phyloP scores from a whole-genome alignment of 805 yeast species.

The Zygosaccharomyces pseudorouxii region DNA sequence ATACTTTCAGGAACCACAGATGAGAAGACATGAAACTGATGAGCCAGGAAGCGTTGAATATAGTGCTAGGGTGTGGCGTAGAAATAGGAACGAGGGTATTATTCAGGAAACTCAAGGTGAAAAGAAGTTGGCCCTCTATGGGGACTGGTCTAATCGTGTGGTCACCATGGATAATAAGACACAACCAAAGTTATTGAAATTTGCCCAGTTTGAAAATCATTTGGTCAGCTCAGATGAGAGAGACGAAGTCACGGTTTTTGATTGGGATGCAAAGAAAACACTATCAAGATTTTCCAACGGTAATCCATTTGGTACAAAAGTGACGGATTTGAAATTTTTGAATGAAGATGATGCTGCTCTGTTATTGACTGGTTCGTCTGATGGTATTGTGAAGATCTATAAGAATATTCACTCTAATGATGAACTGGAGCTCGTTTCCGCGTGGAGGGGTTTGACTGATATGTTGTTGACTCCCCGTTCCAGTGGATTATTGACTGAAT shows the following conservation, averaged over 20 bases:
- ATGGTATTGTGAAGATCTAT: conserved; percentile 87
- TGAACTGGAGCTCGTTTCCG: conserved; percentile 60
- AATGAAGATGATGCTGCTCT: conserved; percentile 92
- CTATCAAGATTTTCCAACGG: conserved; percentile 73
- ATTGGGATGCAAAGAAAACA: conserved; percentile 64
- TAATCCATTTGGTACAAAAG: conserved; percentile 81
- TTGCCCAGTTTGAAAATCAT: conserved; percentile 87
- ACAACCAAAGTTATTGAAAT: conserved; percentile 72
- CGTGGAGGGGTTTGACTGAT: conserved; percentile 93
- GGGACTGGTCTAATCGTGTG: conserved; percentile 73
- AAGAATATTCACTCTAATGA: conserved; percentile 61
- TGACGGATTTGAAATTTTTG: conserved; percentile 78
- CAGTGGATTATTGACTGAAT: conserved; percentile 80
- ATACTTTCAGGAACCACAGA: conserved; percentile 94
- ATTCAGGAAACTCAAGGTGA: conserved; percentile 88
- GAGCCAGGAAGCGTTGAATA: conserved; percentile 90
- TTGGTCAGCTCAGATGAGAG: conserved; percentile 76
- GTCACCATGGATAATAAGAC: conserved; percentile 63
- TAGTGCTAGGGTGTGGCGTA: conserved; percentile 78
- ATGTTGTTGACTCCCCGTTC: conserved; percentile 73
- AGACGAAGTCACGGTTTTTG: conserved; percentile 80
- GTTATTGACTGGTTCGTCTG: conserved; percentile 82
- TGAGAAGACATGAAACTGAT: conserved; percentile 76
- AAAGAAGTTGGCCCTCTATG: conserved; percentile 73
- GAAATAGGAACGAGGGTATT: conserved; percentile 81